Evolutionary conservation across 208 protist genomes (phyloP), one percentile per base, ranked within the genome.

Genomic region (Wallacemonas sp.): DNA sequence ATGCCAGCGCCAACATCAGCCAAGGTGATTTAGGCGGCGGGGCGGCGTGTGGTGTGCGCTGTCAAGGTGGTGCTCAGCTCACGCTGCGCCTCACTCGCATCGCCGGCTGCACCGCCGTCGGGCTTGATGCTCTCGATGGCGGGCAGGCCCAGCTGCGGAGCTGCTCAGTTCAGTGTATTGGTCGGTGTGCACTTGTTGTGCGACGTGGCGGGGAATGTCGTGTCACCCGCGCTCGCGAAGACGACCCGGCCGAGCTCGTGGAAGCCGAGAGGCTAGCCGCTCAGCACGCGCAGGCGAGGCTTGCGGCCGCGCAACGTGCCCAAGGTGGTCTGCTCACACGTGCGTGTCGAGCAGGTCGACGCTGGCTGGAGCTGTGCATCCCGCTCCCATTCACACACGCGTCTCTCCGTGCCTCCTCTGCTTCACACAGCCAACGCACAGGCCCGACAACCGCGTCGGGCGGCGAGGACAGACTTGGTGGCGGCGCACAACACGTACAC

Each of bases 11-110:
- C 1, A 66, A 80, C 28, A 59, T 90, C 66, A 75, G 78, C 30
- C 77, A 85, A 61, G 80, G 72, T 11, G 58, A 75, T 2, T 71
- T 90, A 47, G 80, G 80, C 15, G 78, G 77, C n/a, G 84, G 84
- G 3, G 73, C 41, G 8, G 58, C 36, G 26, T 86, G 71, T 60
- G 85, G 74, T 45, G 66, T 91, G 44, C 79, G 72, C 56, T 86
- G 79, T 61, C 74, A 66, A 17, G 76, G 63, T 42, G 73, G 71
- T 12, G 80, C 79, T 0, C 70, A 79, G 31, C 75, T 67, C 0
- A 79, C 63, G 46, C 61, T 91, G 5, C 68, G 77, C 33, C 61
- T 73, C 44, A 82, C 72, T 54, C 66, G 67, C 31, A 61, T 80
- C 8, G 61, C 76, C 53, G 73, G 63, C 58, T 91, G 81, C 69